Conservation (phyloP, 2,329 filamentous ascomycete genomes). For the Hansfordia pulvinata region DNA sequence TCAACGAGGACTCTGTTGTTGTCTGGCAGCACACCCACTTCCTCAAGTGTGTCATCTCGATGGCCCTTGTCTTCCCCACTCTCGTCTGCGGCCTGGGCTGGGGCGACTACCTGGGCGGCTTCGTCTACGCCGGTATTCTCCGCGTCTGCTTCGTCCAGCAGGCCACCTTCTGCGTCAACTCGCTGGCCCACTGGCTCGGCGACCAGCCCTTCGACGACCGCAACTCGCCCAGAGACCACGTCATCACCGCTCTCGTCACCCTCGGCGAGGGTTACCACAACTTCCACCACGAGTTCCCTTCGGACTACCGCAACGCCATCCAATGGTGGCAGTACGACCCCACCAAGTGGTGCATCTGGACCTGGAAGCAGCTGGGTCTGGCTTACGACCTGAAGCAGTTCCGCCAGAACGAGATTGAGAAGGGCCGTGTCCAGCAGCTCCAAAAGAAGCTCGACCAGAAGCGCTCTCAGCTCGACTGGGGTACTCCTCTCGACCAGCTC, state of each 20-base stretch:
- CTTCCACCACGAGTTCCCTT: constrained; percentile 62
- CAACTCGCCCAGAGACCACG: constrained; percentile 55
- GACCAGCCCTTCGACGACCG: constrained; percentile 60
- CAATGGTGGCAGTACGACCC: constrained; percentile 60
- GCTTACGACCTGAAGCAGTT: constrained; percentile 57
- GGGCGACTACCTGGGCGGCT: constrained; percentile 33
- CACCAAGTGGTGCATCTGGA: constrained; percentile 59
- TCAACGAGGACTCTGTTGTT: constrained; percentile 35
- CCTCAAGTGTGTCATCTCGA: constrained; percentile 30
- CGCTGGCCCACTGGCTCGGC: constrained; percentile 36
- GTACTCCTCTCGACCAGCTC: constrained; percentile 42
- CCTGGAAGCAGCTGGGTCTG: constrained; percentile 52
- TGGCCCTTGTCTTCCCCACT: constrained; percentile 32
- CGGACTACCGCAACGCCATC: constrained; percentile 58
- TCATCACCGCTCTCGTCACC: constrained; percentile 53
- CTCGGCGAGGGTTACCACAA: constrained; percentile 62
- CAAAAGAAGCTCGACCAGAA: constrained; percentile 58
- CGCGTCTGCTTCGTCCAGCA: constrained; percentile 38
- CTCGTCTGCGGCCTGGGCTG: constrained; percentile 30
- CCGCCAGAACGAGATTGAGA: constrained; percentile 54
- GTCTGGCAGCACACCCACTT: constrained; percentile 34
- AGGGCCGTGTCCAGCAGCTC: constrained; percentile 50
- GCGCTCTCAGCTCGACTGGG: constrained; percentile 51
- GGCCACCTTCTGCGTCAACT: constrained; percentile 39
- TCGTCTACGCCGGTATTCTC: constrained; percentile 35